A percentile compares a stretch with the other conserved stretches of the same genome.
Conservation (phyloP, 2,329 filamentous ascomycete genomes). For the Venturia nashicola region DNA sequence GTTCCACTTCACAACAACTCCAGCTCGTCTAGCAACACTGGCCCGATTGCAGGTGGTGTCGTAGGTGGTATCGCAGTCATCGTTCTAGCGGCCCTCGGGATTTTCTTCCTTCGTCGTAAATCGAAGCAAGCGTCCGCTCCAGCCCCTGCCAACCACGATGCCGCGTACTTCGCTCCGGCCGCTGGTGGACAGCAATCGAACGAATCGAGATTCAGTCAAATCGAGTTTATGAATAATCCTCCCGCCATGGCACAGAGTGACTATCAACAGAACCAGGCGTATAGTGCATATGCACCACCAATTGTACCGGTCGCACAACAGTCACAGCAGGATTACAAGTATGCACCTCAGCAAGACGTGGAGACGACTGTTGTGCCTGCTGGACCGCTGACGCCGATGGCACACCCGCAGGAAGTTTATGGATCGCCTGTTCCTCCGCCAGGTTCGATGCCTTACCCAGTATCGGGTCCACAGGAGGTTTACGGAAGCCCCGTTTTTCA, state of each 20-base stretch:
- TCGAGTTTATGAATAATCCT: neutral
- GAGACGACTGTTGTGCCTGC: neutral
- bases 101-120: constrained; percentile 5
- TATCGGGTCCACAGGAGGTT: neutral
- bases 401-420: neutral
- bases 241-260: neutral
- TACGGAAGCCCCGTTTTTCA: neutral
- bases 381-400: neutral
- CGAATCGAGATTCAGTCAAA: neutral
- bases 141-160: neutral
- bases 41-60: constrained; percentile 8
- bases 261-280: neutral
- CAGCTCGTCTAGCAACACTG: neutral
- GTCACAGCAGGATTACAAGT: neutral
- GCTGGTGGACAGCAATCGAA: neutral
- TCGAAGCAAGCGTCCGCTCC: neutral
- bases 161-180: neutral
- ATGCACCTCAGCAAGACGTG: neutral
- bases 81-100: neutral
- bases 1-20: neutral
- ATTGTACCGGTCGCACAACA: neutral
- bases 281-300: neutral
- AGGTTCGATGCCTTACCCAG: neutral
- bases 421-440: neutral
- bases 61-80: constrained; percentile 5